Evolutionary conservation across 2,329 filamentous ascomycete genomes (phyloP), one percentile per base, ranked within the genome.

Genomic region (Ophiostoma pallidulum): DNA sequence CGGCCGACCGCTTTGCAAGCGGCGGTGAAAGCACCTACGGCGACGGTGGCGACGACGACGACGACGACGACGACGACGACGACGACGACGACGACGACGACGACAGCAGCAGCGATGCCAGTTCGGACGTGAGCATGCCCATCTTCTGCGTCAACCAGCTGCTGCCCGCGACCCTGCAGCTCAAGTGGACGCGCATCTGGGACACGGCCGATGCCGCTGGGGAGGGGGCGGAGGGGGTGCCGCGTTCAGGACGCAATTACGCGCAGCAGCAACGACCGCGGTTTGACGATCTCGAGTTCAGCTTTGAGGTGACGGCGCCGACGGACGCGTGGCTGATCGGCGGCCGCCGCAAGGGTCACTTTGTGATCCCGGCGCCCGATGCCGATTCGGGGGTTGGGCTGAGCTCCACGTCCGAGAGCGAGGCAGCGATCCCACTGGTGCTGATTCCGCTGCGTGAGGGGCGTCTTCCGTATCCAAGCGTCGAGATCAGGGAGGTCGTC

Each of bases 291-390:
- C 69, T 89, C 2, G 80, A 89, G 53, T 94, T 94, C 59, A 80
- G 82, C 54, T 94, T 92, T 63, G 90, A 95, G 56, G 72, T 97
- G 19, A 78, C 80, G 13, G 82, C 83, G 1, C 78, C 81, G 14
- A 68, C 76, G 2, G 88, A 91, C 33, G 74, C 78, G 0, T 97
- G 91, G 91, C 76, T 96, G 2, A 69, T 97, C 3, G 90, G 88
- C 19, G 91, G 90, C 0, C 79, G 84, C 37, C 76, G 86, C 41
- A 84, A 86, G 54, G 86, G 84, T 0, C 85, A 87, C 59, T 94
- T 95, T 58, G 74, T 74, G 7, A 78, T 82, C 26, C 72, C 77
- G 0, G 63, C 62, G 1, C 42, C 53, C 3, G 49, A 51, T 5
- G 52, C 45, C 4, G 54, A 50, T 0, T 53, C 50, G 2, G 51